Conservation (phyloP, 1,139 yeast species). For the Nakaseomyces kungkrabaensis region DNA sequence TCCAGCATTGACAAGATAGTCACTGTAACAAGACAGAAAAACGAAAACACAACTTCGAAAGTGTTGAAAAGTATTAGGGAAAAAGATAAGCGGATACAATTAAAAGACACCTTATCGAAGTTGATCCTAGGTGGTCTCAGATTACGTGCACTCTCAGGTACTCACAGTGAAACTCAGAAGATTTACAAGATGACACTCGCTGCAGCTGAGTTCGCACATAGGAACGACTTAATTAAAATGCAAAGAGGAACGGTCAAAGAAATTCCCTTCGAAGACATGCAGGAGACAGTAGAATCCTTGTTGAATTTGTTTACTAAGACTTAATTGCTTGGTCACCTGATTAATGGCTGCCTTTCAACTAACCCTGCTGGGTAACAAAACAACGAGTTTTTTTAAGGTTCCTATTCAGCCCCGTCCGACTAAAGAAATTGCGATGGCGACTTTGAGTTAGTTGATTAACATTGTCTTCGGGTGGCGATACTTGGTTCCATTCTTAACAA, state of each 20-base stretch:
- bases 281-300: constrained; percentile 22
- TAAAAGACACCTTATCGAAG: constrained; percentile 23
- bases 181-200: constrained; percentile 26
- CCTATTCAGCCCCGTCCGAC: too few relatives aligned
- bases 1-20: constrained; percentile 15
- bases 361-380: too few relatives aligned
- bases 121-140: constrained; percentile 26
- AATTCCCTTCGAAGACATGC: constrained; percentile 19
- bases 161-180: constrained; percentile 20
- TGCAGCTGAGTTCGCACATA: constrained; percentile 26
- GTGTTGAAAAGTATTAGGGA: constrained; percentile 4
- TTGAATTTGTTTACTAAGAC: constrained; percentile 19
- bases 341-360: too few relatives aligned
- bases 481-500: too few relatives aligned
- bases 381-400: too few relatives aligned
- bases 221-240: constrained; percentile 16
- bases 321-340: constrained; percentile 1
- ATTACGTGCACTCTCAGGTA: constrained; percentile 24
- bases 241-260: constrained; percentile 8
- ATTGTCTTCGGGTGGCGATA: too few relatives aligned
- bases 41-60: constrained; percentile 6
- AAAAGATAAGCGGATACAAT: constrained; percentile 18
- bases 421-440: background rate
- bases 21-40: constrained; percentile 12
- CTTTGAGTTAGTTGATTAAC: too few relatives aligned